Percentiles rank a stretch among this genome's conserved stretches.
These are phyloP conservation scores for Rubia balearica DNA, from an alignment of 305 asterid species.

Conservation along the genomic window DNA sequence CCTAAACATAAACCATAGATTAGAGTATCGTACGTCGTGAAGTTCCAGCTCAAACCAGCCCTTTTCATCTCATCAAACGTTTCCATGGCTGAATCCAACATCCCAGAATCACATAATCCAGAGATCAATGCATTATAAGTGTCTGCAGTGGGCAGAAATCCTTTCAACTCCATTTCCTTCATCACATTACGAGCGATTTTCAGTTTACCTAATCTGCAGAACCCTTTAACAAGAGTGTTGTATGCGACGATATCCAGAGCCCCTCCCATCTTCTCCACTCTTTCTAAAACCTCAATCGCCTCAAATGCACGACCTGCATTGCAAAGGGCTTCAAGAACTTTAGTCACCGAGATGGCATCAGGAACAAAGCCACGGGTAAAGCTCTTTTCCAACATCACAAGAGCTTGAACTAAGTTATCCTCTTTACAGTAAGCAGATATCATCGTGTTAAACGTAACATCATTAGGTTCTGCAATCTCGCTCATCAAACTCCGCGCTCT, in stretches of 20 bases:
- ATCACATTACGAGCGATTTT: conserved; percentile 39
- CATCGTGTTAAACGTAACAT: conserved; percentile 61
- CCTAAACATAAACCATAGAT: conserved; percentile 55
- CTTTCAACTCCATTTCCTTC: conserved; percentile 79
- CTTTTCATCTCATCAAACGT: conserved; percentile 74
- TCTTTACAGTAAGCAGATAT: conserved; percentile 74
- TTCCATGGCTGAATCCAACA: conserved; percentile 64
- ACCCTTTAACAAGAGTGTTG: conserved; percentile 64
- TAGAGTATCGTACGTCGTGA: conserved; percentile 46
- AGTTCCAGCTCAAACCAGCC: conserved; percentile 48
- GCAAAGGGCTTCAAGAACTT: conserved; percentile 48
- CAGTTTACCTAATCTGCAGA: conserved; percentile 53
- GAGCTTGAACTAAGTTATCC: conserved; percentile 53
- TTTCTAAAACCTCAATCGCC: conserved; percentile 65
- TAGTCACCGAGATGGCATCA: conserved; percentile 58
- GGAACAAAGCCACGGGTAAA: conserved; percentile 53
- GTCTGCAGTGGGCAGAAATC: conserved; percentile 60
- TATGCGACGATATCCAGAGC: conserved; percentile 52
- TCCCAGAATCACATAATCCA: conserved; percentile 51
- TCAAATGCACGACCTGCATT: conserved; percentile 44
- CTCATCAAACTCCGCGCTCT: conserved; percentile 74
- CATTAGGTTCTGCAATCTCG: conserved; percentile 54
- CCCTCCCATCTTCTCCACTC: conserved; percentile 65
- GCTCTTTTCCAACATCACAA: conserved; percentile 75
- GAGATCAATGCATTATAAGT: conserved; percentile 62